Base-by-base conservation (phyloP, 768 basidiomycete genomes). In the Suillus ampliporus region DNA sequence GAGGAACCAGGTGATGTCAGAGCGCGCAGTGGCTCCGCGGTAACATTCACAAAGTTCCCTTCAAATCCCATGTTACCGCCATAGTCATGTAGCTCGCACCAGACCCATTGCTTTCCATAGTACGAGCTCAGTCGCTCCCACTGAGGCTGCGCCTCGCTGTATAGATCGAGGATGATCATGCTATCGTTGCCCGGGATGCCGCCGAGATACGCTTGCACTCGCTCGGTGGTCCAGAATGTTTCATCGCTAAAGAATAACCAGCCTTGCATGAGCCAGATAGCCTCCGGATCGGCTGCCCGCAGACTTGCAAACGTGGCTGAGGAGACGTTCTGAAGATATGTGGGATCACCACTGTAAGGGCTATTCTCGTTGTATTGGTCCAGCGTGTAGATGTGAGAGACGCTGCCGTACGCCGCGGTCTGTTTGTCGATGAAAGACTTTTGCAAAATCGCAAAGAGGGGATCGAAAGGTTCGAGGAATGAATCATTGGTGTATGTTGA, bases 361-460 rank as follows among this genome's bases (percentile, higher is more conserved):
- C 75, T 64, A 61, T 77, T 80, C 67, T 81, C 79, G 69, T 80
- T 80, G 48, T 80, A 80, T 57, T 79, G 79, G 65, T 81, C 79
- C 40, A 81, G 75, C n/a, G 80, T 79, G 61, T 81, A 81, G 57
- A 80, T 71, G 54, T 80, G 79, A 19, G 79, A 73, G 34, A 78
- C 63, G 50, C 74, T 71, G 8, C 80, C 80, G 57, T 78, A 81
- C 0, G 75, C 75, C 9, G 70, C 72, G 15, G 64, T 60, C 65
- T 80, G 79, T 64, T 80, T 80, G 5, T 69, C 48, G 57, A 81
- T 78, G 67, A 81, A 80, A 9, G 74, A 72, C 47, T 69, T 71
- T 61, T 81, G 79, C 38, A 81, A 64, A 26, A 69, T 72, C 3
- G 65, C 19, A 57, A 78, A 81, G 35, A 80, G 72, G 15, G 75